phyloP scores from a whole-genome alignment of 345 rosid genomes.

The Gossypium rotundifolium region DNA sequence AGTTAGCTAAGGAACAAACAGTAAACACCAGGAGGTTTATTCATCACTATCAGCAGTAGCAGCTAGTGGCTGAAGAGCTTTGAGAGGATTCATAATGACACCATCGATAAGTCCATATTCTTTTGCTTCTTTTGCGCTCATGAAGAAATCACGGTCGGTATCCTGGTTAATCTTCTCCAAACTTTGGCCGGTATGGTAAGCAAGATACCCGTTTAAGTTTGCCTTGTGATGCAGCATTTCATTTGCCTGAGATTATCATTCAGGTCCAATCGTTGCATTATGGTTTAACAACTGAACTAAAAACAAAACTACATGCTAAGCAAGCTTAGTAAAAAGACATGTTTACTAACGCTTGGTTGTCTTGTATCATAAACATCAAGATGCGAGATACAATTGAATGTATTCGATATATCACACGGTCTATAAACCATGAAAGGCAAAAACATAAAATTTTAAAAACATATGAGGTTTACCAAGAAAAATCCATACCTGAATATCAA shows the following conservation, averaged over 20 bases:
- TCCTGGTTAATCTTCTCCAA: slow-evolving; percentile 74
- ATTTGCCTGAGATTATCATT: slow-evolving; percentile 53
- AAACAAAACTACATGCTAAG: background rate
- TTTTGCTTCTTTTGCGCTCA: slow-evolving; percentile 90
- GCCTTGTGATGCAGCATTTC: slow-evolving; percentile 97
- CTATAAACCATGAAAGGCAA: background rate
- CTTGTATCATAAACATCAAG: slow-evolving; percentile 1
- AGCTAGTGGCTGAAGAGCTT: slow-evolving; percentile 72
- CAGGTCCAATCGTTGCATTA: background rate
- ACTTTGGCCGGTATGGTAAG: slow-evolving; percentile 92
- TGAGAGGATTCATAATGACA: slow-evolving; percentile 82
- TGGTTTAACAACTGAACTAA: background rate
- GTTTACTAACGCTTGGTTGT: background rate
- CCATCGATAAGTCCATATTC: slow-evolving; percentile 90
- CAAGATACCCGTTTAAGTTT: slow-evolving; percentile 77
- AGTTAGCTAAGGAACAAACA: background rate
- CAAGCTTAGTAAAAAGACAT: background rate
- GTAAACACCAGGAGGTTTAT: background rate
- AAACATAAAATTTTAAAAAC: background rate
- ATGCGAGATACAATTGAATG: background rate
- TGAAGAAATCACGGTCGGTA: slow-evolving; percentile 94
- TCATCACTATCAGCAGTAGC: slow-evolving; percentile 33
- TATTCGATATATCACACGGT: background rate
- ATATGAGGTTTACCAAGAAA: background rate
- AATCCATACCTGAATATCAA: slow-evolving; percentile 71